A percentile compares a stretch with the other conserved stretches of the same genome.
These are phyloP conservation scores for Aspergillus flavus DNA, from an alignment of 2,329 filamentous ascomycete genomes.

Conservation along the genomic window DNA sequence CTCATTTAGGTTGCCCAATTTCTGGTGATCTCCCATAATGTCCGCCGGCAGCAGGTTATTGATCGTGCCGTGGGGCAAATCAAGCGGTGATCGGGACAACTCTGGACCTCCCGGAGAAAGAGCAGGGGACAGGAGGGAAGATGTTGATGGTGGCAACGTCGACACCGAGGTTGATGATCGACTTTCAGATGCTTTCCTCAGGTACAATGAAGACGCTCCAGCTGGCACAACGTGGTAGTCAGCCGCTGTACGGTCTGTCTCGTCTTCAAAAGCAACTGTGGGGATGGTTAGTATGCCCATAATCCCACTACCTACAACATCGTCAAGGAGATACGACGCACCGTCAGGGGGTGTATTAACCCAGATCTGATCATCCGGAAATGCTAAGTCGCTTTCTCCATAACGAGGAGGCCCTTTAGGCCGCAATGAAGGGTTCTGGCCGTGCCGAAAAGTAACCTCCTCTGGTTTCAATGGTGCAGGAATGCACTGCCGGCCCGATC, in stretches of 20 bases:
- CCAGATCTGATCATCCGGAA: conserved; percentile 38
- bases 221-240: conserved; percentile 36
- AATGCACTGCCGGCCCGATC: conserved; percentile 39
- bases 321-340: conserved; percentile 20
- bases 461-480: conserved; percentile 37
- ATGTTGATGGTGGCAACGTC: conserved; percentile 23
- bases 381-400: conserved; percentile 37
- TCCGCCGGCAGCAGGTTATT: conserved; percentile 23
- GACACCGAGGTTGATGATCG: conserved; percentile 29
- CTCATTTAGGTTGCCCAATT: conserved; percentile 33
- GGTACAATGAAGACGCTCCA: conserved; percentile 18
- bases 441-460: conserved; percentile 40
- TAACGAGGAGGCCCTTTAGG: conserved; percentile 38
- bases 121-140: conserved; percentile 15
- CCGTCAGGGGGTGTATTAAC: conserved; percentile 32
- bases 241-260: conserved; percentile 38
- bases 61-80: conserved; percentile 17
- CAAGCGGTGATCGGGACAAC: conserved; percentile 15
- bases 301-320: neutral
- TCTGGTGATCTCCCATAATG: conserved; percentile 25
- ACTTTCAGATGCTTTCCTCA: conserved; percentile 27
- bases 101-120: conserved; percentile 13
- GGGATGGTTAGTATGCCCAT: conserved; percentile 6
- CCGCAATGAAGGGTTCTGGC: conserved; percentile 40
- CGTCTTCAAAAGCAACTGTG: conserved; percentile 39